Conservation (phyloP, 164 flowering plant genomes). For the Saururus chinensis region DNA sequence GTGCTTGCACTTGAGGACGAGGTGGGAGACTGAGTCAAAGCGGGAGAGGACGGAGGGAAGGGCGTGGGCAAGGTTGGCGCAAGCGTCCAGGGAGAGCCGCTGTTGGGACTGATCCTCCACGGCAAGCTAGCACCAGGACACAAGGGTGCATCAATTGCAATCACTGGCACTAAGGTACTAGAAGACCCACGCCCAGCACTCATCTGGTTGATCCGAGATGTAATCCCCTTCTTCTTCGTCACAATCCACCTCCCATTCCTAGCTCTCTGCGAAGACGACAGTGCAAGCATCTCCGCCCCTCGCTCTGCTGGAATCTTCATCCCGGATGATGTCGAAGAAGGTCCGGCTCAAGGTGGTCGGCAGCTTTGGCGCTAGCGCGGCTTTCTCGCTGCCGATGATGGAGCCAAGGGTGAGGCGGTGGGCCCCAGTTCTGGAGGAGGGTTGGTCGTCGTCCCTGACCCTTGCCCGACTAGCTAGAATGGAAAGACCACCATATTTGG, state of each 20-base stretch:
- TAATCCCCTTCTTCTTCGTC: constrained; percentile 14
- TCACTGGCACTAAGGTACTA: constrained; percentile 57
- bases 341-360: too few species aligned
- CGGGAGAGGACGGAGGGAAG: constrained; percentile 51
- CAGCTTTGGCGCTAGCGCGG: too few species aligned
- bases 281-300: too few species aligned
- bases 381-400: too few species aligned
- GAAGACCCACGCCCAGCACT: constrained; percentile 63
- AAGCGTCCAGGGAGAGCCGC: constrained; percentile 66
- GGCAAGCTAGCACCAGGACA: constrained; percentile 59
- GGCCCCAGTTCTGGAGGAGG: too few species aligned
- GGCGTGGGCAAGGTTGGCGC: constrained; percentile 23
- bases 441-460: too few species aligned
- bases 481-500: too few species aligned
- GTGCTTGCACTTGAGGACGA: constrained; percentile 72
- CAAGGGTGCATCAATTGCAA: constrained; percentile 62
- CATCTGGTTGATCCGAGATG: constrained; percentile 66
- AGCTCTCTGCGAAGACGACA: too few species aligned
- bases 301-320: too few species aligned
- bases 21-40: constrained; percentile 68
- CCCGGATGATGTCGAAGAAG: too few species aligned
- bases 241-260: neutral
- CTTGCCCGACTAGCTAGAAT: too few species aligned
- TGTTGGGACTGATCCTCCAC: constrained; percentile 75
- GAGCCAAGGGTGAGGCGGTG: too few species aligned